These are phyloP conservation scores for Rhodamnia rubescens DNA, from an alignment of 345 rosid species.

Conservation along the genomic window DNA sequence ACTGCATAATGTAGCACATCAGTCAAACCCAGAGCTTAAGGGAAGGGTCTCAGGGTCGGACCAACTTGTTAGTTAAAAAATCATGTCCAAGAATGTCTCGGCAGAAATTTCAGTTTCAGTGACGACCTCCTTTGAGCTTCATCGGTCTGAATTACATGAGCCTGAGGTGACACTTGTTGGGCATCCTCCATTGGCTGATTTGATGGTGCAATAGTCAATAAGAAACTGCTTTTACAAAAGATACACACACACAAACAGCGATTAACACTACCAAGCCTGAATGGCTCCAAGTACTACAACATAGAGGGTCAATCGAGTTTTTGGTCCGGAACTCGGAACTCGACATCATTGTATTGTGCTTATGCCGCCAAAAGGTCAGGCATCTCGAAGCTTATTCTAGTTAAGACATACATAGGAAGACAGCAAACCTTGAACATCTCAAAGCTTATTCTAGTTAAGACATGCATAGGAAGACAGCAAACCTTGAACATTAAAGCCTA, in stretches of 20 bases:
- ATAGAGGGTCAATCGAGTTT: not conserved
- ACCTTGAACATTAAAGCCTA: not conserved
- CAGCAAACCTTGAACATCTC: not conserved
- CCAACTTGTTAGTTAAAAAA: not conserved
- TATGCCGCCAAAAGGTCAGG: not conserved
- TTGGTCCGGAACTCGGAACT: not conserved
- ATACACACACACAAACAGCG: not conserved
- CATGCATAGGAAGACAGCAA: not conserved
- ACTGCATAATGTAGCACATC: not conserved
- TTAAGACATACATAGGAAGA: not conserved
- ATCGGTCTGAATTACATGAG: not conserved
- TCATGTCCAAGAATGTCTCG: not conserved
- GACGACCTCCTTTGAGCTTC: not conserved
- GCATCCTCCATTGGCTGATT: not conserved
- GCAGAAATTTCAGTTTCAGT: not conserved
- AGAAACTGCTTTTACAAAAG: not conserved
- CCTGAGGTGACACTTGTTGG: not conserved
- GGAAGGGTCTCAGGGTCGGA: not conserved
- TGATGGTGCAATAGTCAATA: not conserved
- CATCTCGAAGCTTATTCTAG: not conserved
- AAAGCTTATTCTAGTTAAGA: not conserved
- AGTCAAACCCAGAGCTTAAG: not conserved
- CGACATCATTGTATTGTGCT: not conserved
- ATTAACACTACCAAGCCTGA: not conserved
- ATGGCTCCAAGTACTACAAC: not conserved